Percentiles rank a stretch among this genome's conserved stretches.
phyloP scores from a whole-genome alignment of 2,329 filamentous ascomycete species.

The Chalara sp. region DNA sequence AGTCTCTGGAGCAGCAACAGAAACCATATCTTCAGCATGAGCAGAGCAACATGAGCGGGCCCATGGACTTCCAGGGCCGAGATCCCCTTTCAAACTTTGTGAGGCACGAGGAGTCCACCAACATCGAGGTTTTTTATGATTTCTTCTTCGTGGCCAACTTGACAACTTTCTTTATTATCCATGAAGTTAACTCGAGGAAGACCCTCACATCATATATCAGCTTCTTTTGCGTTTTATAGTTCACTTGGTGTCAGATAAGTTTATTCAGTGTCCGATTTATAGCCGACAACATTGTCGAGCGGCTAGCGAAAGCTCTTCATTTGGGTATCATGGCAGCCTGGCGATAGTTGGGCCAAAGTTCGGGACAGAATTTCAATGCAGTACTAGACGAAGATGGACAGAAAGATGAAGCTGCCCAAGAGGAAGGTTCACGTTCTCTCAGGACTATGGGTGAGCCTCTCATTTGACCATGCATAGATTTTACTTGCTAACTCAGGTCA shows the following conservation, averaged over 20 bases:
- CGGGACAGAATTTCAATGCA: too few species aligned
- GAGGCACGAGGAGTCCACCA: conserved; percentile 16
- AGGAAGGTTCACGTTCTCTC: too few species aligned
- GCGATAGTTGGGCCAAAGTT: neutral
- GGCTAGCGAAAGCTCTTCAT: conserved; percentile 45
- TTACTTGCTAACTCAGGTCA: neutral
- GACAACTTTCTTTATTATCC: conserved; percentile 47
- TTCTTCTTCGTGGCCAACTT: conserved; percentile 55
- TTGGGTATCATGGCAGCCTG: conserved; percentile 41
- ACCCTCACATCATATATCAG: conserved; percentile 45
- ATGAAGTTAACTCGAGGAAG: conserved; percentile 43
- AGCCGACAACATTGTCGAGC: conserved; percentile 46
- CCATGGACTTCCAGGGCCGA: conserved; percentile 3
- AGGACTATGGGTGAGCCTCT: neutral
- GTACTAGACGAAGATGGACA: too few species aligned
- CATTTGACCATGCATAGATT: conserved; percentile 11
- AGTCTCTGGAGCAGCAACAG: too few species aligned
- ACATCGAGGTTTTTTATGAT: conserved; percentile 45
- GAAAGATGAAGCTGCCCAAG: too few species aligned
- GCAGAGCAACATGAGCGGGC: too few species aligned
- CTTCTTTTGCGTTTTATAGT: conserved; percentile 43
- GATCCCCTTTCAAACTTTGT: conserved; percentile 10
- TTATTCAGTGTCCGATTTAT: conserved; percentile 53
- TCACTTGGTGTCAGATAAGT: conserved; percentile 52
- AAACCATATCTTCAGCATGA: too few species aligned